Percentiles rank a stretch among this genome's conserved stretches.
Evolutionary conservation across 202 grass and related monocot genomes (phyloP).

Genomic region (Setaria italica): DNA sequence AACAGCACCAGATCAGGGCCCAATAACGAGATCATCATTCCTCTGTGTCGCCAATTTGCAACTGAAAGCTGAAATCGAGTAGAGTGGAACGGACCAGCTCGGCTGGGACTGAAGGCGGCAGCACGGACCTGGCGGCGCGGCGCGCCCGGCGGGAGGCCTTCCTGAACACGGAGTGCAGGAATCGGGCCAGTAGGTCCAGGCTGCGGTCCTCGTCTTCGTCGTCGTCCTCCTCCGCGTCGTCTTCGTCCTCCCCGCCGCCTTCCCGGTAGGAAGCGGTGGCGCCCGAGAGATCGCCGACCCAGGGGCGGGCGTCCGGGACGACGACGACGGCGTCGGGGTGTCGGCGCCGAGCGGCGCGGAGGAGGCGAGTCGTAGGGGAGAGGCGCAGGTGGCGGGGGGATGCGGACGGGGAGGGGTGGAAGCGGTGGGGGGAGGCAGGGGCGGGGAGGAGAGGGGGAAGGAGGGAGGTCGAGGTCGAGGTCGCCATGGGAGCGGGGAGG

Average conservation of each 20-base stretch:
- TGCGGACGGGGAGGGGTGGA: slow-evolving; percentile 14
- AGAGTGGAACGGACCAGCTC: slow-evolving; percentile 67
- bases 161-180: slow-evolving; percentile 71
- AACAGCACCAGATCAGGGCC: slow-evolving; percentile 36
- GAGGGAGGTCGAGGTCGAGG: slow-evolving; percentile 44
- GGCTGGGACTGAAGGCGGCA: slow-evolving; percentile 84
- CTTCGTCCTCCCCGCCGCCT: slow-evolving; percentile 50
- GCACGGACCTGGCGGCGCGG: slow-evolving; percentile 81
- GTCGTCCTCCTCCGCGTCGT: slow-evolving; percentile 49
- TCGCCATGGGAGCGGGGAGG: slow-evolving; percentile 54
- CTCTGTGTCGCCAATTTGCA: slow-evolving; percentile 7
- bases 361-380: not conserved
- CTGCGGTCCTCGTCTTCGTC: slow-evolving; percentile 75
- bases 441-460: slow-evolving; percentile 1
- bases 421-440: slow-evolving; percentile 11
- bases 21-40: slow-evolving; percentile 8
- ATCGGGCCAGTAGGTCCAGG: slow-evolving; percentile 77
- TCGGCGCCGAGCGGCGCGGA: slow-evolving; percentile 53
- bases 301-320: slow-evolving; percentile 67
- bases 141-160: slow-evolving; percentile 72
- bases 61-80: not conserved
- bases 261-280: slow-evolving; percentile 49
- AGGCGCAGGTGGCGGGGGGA: slow-evolving; percentile 36
- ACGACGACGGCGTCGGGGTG: slow-evolving; percentile 66
- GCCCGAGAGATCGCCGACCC: slow-evolving; percentile 62